Percentiles rank a stretch among this genome's conserved stretches.
Conservation (phyloP, 805 yeast genomes). For the Saturnispora mendoncae region DNA sequence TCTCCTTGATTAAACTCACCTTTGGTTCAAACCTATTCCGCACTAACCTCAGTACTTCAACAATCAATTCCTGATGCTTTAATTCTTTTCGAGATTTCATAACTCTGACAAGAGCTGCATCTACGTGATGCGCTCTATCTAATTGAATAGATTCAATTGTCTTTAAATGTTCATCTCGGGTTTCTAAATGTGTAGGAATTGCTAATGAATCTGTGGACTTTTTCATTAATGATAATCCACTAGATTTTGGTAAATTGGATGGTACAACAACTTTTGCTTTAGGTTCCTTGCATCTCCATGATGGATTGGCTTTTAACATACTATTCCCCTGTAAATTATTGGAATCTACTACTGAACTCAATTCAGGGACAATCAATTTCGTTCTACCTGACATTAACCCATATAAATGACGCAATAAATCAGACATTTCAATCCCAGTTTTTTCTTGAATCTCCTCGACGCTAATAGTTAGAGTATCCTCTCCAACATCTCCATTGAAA, state of each 20-base stretch:
- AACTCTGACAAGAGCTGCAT: constrained; percentile 82
- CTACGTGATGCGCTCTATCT: constrained; percentile 59
- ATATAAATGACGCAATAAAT: constrained; percentile 62
- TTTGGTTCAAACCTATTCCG: constrained; percentile 60
- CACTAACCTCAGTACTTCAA: constrained; percentile 40
- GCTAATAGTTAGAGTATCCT: constrained; percentile 35
- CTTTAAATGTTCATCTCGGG: constrained; percentile 43
- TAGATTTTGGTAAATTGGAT: constrained; percentile 7
- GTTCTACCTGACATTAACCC: constrained; percentile 9
- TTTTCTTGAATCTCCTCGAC: constrained; percentile 51
- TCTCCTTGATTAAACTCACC: constrained; percentile 55
- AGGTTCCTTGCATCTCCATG: constrained; percentile 9
- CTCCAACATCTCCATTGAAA: constrained; percentile 54
- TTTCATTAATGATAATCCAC: neutral
- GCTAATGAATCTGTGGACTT: neutral
- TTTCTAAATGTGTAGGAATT: constrained; percentile 32
- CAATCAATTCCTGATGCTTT: constrained; percentile 57
- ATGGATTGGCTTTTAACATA: neutral
- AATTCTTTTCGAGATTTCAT: constrained; percentile 66
- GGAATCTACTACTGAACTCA: too few species aligned
- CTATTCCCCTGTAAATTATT: too few species aligned
- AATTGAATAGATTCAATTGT: constrained; percentile 51
- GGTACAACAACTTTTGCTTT: constrained; percentile 7
- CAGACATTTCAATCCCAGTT: constrained; percentile 67
- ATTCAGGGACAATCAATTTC: constrained; percentile 19